Evolutionary conservation across 306 rosid genomes (phyloP).

Genomic region (Castanea mollissima): DNA sequence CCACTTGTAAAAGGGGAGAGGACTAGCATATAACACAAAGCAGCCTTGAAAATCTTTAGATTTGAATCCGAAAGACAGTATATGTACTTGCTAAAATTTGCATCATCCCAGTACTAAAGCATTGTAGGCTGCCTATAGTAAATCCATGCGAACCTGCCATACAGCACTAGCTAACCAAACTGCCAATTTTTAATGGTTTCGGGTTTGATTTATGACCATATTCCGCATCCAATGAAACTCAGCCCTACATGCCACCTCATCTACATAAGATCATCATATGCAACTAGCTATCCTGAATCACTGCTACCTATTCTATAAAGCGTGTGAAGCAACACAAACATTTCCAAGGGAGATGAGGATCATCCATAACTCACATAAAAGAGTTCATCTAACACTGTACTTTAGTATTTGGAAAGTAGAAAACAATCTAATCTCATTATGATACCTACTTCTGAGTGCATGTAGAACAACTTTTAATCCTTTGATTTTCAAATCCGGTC

Average conservation of each 20-base stretch:
- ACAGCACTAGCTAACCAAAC: neutral
- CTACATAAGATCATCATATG: neutral
- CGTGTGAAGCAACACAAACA: neutral
- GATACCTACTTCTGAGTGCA: neutral
- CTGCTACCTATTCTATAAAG: neutral
- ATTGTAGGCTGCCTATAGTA: no score
- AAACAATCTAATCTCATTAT: conserved; percentile 2
- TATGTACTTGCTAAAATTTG: no score
- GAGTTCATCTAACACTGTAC: neutral
- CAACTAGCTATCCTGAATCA: neutral
- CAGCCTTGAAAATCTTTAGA: no score
- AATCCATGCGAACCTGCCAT: neutral
- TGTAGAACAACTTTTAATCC: conserved; percentile 2
- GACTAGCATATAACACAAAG: no score
- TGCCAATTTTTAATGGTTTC: neutral
- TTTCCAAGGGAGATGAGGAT: neutral
- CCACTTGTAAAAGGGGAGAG: no score
- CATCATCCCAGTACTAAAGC: no score
- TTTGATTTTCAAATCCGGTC: conserved; percentile 9
- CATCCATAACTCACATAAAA: neutral
- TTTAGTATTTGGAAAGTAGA: neutral
- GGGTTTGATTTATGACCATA: neutral
- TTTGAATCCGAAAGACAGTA: no score
- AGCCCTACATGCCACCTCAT: neutral
- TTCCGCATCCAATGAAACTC: neutral